Base-by-base conservation (phyloP, 495 filamentous ascomycete genomes). In the Thozetella sp. region DNA sequence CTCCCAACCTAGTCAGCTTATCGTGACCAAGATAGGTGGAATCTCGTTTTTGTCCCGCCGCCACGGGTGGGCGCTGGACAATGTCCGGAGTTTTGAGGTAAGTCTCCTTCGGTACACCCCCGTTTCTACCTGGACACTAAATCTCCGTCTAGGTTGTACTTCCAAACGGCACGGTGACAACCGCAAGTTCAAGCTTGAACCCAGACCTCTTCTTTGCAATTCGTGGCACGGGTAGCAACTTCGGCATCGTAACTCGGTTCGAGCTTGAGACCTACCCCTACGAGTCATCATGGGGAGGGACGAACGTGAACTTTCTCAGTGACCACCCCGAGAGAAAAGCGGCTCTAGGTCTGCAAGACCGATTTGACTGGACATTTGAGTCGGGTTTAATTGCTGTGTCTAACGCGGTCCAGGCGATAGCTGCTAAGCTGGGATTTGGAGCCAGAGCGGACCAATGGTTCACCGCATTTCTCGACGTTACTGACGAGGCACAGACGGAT, bases 51-150 rank as follows among this genome's bases (percentile, higher is more conserved):
- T 48, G 43, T 48, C 43, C 20, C 3, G 11, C 20, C 43, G 43
- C 43, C 43, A 48, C 43, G 43, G 43, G 20, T 48, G 43, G 43
- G 43, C 43, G 43, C 20, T 48, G 43, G 43, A 48, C 43, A 48
- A 48, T 48, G 43, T 48, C 11, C 43, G 43, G n/a, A 48, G 20
- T n/a, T 48, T 48, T 48, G 11, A 48, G n/a, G 43, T 48, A n/a
- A 48, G 43, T 48, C 11, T 48, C 20, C 20, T 19, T 10, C n/a
- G 12, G 11, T 20, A n/a, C 43, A 20, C 12, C 20, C 11, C 43
- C 43, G n/a, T n/a, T 19, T 10, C 3, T 48, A 19, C n/a, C 12
- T 48, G n/a, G 12, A 4, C 4, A n/a, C 43, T 48, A 48, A 48
- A 10, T 13, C 20, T 19, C 43, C n/a, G 9, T 20, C 43, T 48